Evolutionary conservation across 768 basidiomycete species (phyloP).

Genomic region (Pleurotus djamor): DNA sequence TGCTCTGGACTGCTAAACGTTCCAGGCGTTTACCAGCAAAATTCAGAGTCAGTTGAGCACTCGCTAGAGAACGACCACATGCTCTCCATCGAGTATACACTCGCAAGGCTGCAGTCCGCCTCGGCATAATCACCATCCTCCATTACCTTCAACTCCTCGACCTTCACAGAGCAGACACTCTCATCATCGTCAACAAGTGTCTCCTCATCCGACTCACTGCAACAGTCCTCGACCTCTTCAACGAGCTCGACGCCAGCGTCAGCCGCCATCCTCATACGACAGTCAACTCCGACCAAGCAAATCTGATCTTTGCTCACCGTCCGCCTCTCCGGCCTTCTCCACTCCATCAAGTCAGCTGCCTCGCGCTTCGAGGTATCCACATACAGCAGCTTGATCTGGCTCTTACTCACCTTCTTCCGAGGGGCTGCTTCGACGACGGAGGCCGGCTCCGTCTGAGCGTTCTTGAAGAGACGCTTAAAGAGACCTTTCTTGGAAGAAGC

Average conservation of each 20-base stretch:
- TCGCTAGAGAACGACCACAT: constrained; percentile 1
- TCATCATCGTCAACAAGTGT: neutral
- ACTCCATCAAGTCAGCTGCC: neutral
- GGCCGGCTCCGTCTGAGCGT: neutral
- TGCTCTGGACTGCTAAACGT: too few species aligned
- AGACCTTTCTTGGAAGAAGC: neutral
- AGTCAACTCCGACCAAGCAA: constrained; percentile 1
- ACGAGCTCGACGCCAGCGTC: constrained; percentile 4
- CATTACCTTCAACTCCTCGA: neutral
- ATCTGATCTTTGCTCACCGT: constrained; percentile 2
- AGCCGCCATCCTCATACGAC: neutral
- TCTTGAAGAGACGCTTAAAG: constrained; percentile 1
- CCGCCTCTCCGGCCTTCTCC: neutral
- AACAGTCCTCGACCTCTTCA: neutral
- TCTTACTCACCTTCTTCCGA: constrained; percentile 1
- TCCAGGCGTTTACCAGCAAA: neutral
- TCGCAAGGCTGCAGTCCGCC: neutral
- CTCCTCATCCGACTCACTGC: neutral
- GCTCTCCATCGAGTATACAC: constrained; percentile 6
- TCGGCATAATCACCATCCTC: neutral
- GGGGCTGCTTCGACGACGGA: neutral
- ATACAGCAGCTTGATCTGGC: neutral
- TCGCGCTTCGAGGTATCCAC: neutral
- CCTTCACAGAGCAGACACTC: neutral
- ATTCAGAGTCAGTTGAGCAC: constrained; percentile 3